A percentile compares a stretch with the other conserved stretches of the same genome.
Conservation (phyloP, 2,329 filamentous ascomycete species). For the Pseudonectria buxi region DNA sequence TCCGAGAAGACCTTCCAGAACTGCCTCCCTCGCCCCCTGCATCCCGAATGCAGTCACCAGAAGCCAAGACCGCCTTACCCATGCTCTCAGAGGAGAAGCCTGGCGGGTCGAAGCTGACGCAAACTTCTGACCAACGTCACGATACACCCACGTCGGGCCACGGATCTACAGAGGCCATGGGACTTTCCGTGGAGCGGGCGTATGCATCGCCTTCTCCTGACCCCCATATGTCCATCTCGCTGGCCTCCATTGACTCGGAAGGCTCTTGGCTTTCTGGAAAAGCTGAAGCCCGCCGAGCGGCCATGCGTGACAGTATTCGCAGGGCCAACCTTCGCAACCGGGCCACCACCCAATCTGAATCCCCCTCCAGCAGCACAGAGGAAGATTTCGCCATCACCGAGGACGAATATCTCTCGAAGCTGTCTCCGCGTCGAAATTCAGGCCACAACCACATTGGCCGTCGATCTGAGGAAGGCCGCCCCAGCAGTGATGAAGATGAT, state of each 20-base stretch:
- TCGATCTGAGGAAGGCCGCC: slow-evolving; percentile 44
- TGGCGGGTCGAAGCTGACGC: slow-evolving; percentile 18
- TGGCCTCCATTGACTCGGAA: slow-evolving; percentile 93
- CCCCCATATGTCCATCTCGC: slow-evolving; percentile 69
- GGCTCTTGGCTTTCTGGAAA: slow-evolving; percentile 90
- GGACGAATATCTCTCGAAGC: slow-evolving; percentile 65
- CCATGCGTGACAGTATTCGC: slow-evolving; percentile 37
- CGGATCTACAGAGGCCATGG: slow-evolving; percentile 28
- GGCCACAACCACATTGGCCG: slow-evolving; percentile 26
- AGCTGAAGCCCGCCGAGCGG: slow-evolving; percentile 41
- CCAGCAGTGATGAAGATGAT: slow-evolving; percentile 52
- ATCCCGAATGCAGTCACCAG: slow-evolving; percentile 73
- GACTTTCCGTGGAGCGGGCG: slow-evolving; percentile 17
- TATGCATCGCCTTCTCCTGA: slow-evolving; percentile 40
- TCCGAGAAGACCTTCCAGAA: slow-evolving; percentile 87
- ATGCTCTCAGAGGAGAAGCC: slow-evolving; percentile 22
- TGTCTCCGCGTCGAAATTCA: slow-evolving; percentile 24
- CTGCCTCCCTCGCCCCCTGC: slow-evolving; percentile 78
- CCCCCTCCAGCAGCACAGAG: slow-evolving; percentile 40
- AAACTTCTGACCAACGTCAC: slow-evolving; percentile 28
- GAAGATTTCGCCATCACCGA: slow-evolving; percentile 58
- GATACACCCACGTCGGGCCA: slow-evolving; percentile 41
- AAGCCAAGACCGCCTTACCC: slow-evolving; percentile 44
- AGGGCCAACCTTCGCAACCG: slow-evolving; percentile 25
- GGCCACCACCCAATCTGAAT: slow-evolving; percentile 30